Evolutionary conservation across 2,329 filamentous ascomycete genomes (phyloP).

Genomic region (Exophiala dermatitidis): DNA sequence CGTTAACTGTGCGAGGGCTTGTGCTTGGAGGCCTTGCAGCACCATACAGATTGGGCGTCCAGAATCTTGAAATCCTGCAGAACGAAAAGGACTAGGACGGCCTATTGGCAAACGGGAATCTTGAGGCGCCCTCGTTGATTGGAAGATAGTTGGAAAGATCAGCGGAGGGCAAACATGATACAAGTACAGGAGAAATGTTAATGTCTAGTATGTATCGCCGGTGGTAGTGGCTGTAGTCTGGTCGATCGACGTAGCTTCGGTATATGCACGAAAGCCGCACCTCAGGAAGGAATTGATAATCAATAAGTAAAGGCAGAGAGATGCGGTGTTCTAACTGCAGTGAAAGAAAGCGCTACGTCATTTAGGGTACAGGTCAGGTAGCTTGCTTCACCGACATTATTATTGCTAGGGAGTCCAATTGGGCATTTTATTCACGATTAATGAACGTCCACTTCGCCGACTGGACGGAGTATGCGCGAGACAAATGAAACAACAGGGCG

Average conservation of each 20-base stretch:
- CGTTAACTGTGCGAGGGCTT: neutral
- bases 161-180: conserved; percentile 10
- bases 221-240: neutral
- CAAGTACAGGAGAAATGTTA: neutral
- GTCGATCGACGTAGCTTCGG: neutral
- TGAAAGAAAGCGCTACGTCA: conserved; percentile 12
- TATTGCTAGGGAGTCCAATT: neutral
- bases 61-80: neutral
- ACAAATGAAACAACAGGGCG: neutral
- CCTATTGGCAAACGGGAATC: conserved; percentile 9
- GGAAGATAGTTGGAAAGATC: neutral
- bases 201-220: neutral
- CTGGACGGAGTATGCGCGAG: neutral
- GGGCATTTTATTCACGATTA: neutral
- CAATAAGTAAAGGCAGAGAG: conserved; percentile 4
- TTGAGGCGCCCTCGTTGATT: conserved; percentile 3
- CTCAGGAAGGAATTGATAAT: neutral
- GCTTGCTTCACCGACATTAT: neutral
- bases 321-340: neutral
- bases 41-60: neutral
- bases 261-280: neutral
- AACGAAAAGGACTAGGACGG: neutral
- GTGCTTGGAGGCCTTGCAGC: conserved; percentile 8
- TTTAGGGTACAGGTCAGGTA: conserved; percentile 5
- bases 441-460: neutral